These are phyloP conservation scores for Fusarium annulatum DNA, from an alignment of 2,329 filamentous ascomycete genomes.

Conservation along the genomic window DNA sequence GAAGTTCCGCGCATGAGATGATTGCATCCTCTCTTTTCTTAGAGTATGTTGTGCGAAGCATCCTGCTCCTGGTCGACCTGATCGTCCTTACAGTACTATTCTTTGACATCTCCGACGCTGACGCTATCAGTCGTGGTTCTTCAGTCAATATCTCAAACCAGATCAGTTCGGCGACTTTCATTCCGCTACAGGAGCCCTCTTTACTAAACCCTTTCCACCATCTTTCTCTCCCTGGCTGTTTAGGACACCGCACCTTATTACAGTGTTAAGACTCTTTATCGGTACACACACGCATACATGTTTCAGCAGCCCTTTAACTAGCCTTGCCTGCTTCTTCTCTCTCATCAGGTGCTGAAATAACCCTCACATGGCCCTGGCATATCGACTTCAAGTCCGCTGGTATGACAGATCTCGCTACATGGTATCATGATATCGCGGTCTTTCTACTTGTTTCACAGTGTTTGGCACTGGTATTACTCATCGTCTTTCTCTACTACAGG, in stretches of 20 bases:
- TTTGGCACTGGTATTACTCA: accelerated
- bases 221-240: neutral
- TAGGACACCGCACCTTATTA: neutral
- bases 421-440: neutral
- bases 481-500: neutral
- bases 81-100: neutral
- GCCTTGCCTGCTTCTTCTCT: neutral
- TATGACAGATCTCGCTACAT: neutral
- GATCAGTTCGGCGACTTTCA: neutral
- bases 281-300: neutral
- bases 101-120: neutral
- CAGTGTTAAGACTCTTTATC: neutral
- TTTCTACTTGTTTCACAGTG: neutral
- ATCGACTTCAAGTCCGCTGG: neutral
- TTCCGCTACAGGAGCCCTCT: neutral
- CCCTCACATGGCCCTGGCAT: neutral
- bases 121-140: neutral
- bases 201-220: neutral
- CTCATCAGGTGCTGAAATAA: neutral
- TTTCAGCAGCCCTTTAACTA: neutral
- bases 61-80: neutral
- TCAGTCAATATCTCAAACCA: neutral
- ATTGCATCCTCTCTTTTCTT: neutral
- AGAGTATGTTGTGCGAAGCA: neutral
- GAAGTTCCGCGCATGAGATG: neutral